phyloP scores from a whole-genome alignment of 2,329 filamentous ascomycete species.

The Aureobasidium lini region DNA sequence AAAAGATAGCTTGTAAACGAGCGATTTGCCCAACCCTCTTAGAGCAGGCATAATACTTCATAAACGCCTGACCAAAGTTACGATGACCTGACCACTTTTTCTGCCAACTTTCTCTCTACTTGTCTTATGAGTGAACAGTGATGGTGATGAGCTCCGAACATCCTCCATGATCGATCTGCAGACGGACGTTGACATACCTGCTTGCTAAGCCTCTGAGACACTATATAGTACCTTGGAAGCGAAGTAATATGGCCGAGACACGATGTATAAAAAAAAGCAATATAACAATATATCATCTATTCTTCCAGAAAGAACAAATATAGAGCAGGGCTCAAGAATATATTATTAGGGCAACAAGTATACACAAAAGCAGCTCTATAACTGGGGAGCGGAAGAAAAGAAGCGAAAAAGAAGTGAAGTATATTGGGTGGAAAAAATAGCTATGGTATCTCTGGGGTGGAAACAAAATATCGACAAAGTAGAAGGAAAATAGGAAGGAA shows the following conservation, averaged over 20 bases:
- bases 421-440: neutral
- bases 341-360: neutral
- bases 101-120: neutral
- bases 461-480: neutral
- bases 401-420: neutral
- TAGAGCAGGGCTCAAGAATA: neutral
- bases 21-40: neutral
- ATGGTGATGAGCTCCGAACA: too few species aligned
- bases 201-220: neutral
- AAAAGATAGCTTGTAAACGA: neutral
- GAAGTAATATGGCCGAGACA: neutral
- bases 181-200: neutral
- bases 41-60: neutral
- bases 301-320: neutral
- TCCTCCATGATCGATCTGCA: too few species aligned
- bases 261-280: neutral
- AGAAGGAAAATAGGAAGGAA: neutral
- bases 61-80: neutral
- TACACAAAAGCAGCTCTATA: neutral
- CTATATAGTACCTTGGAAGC: neutral
- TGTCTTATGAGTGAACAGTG: too few species aligned
- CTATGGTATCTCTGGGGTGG: constrained; percentile 4
- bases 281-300: neutral
- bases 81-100: neutral
- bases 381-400: neutral